phyloP scores from a whole-genome alignment of 2,329 filamentous ascomycete species.

The Xylaria sp. region DNA sequence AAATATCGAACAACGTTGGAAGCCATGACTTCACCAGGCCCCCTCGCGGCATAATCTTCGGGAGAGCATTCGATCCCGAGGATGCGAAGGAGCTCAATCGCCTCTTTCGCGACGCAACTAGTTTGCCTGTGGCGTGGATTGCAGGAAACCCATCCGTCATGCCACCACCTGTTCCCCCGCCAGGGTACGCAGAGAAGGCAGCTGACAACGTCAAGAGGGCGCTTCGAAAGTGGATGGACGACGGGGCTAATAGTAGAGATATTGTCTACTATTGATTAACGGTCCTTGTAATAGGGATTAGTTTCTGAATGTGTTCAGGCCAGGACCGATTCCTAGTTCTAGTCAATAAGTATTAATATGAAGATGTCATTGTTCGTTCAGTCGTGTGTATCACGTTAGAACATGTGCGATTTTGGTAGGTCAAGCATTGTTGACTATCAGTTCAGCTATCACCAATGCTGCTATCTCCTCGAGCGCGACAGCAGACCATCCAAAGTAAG shows the following conservation, averaged over 20 bases:
- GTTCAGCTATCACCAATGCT: too few relatives aligned
- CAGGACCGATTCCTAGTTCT: background rate
- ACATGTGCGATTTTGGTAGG: too few relatives aligned
- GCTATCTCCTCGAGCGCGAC: too few relatives aligned
- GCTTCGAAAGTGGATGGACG: background rate
- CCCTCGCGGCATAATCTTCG: background rate
- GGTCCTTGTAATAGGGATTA: background rate
- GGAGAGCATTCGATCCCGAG: background rate
- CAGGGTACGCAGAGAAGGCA: background rate
- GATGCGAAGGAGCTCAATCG: background rate
- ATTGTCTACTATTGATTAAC: background rate
- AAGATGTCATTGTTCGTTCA: too few relatives aligned
- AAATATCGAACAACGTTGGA: background rate
- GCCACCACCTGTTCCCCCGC: background rate
- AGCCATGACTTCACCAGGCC: background rate
- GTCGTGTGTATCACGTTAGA: too few relatives aligned
- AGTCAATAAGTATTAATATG: too few relatives aligned
- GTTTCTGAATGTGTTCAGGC: background rate
- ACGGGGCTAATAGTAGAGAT: background rate
- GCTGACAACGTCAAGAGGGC: conserved; percentile 1
- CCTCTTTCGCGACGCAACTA: background rate
- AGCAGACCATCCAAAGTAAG: background rate
- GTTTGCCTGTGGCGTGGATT: background rate
- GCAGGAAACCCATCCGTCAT: background rate
- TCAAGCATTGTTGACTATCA: too few relatives aligned